Base-by-base conservation (phyloP, 768 basidiomycete species). In the Tephrocybe sp. region DNA sequence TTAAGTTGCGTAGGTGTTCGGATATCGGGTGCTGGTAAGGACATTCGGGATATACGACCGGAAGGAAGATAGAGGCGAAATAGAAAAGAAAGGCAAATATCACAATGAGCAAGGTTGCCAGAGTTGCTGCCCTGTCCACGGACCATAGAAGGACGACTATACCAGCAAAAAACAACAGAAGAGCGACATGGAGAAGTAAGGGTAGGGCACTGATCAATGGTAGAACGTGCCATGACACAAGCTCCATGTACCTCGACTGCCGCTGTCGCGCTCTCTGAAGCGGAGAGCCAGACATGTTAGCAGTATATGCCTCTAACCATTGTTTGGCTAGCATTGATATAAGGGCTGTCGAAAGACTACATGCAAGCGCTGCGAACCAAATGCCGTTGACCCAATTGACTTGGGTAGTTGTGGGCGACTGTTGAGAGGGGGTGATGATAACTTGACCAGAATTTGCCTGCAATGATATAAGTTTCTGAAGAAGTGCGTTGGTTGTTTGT, bases 271-370 rank as follows among this genome's bases (percentile, higher is more conserved):
- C 70, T 13, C 69, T 65, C 39, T 69, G 65, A 32, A 65, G 64
- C 3, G 70, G 67, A 0, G 71, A 68, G 2, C 74, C 70, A 9
- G 71, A 72, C 0, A 63, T 60, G 34, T 66, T 60, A 9, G 67
- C 60, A 4, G 56, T 54, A 32, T 69, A 70, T 18, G 59, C 59
- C 36, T 74, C 69, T 6, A 75, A 59, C 75, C 75, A 77, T 57
- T 76, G 75, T 38, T 75, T 74, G 3, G 71, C 69, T 1, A 76
- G 65, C 71, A 76, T 75, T n/a, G 74, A 71, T 39, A 73, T 62
- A 1, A 77, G 59, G 5, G 73, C 73, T 5, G 71, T 68, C 3
- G 72, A 70, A 26, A 76, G 65, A 50, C 72, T 72, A 56, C 66
- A 74, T 4, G 70, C 60, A 21, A 76, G 60, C 13, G 72, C 71